Evolutionary conservation across 2,329 filamentous ascomycete species (phyloP), one percentile per base, ranked within the genome.

Genomic region (Fusarium humuli): DNA sequence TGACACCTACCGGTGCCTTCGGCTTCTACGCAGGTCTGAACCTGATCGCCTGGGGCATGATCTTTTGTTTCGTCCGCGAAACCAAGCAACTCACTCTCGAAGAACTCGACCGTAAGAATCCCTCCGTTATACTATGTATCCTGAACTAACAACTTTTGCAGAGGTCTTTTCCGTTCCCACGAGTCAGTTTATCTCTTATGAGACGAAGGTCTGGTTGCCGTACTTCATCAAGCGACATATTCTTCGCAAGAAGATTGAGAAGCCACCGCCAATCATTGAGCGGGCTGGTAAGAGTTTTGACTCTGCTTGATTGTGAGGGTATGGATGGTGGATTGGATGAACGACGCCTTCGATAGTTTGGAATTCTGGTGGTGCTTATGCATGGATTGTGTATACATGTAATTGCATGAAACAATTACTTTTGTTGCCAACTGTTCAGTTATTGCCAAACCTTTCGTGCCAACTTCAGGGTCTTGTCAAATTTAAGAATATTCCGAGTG

Each of bases 41-140:
- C 66, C 44, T 83, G 1, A 73, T 84, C 0, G 84, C 83, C 0
- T 81, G 84, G 73, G 58, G 79, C 42, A 78, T 86, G 67, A 85
- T 85, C 66, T 85, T 85, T 65, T 78, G 84, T 29, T 80, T 85
- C 52, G 81, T 86, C 0, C 84, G 83, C 1, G 84, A 86, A 75
- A 86, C 84, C 4, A 85, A 85, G 76, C 82, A 84, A 40, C 81
- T 82, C 57, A 85, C 83, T 0, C 78, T 86, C 1, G 84, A 86
- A 64, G 84, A 86, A 59, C 81, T 86, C 11, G 83, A 86, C 75
- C 64, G 63, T 66, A 55, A 50, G 63, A 7, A 9, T 11, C 20
- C 5, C n/a, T n/a, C n/a, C n/a, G n/a, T n/a, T n/a, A n/a, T n/a
- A n/a, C n/a, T n/a, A n/a, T n/a, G n/a, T n/a, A n/a, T n/a, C n/a